Percentiles rank a stretch among this genome's conserved stretches.
phyloP scores from a whole-genome alignment of 352 stramenopile species.

The Phytophthora kernoviae region DNA sequence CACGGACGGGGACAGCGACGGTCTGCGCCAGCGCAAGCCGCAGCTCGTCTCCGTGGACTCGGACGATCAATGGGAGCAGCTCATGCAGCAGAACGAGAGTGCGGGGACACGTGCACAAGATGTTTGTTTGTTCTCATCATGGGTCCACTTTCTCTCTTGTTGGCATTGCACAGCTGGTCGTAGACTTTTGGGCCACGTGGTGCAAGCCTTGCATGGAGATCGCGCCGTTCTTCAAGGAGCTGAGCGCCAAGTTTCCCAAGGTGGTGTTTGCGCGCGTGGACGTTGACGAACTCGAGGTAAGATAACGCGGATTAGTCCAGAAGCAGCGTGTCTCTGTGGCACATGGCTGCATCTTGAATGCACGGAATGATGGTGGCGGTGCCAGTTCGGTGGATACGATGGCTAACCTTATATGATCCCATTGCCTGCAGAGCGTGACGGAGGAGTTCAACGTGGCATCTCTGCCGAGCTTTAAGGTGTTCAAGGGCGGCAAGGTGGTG shows the following conservation, averaged over 20 bases:
- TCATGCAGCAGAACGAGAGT: slow-evolving; percentile 53
- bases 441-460: slow-evolving; percentile 70
- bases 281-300: slow-evolving; percentile 74
- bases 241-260: slow-evolving; percentile 59
- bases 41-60: slow-evolving; percentile 52
- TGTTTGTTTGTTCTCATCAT: neutral
- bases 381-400: neutral
- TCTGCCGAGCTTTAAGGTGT: slow-evolving; percentile 95
- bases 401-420: neutral
- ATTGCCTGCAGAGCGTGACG: slow-evolving; percentile 51
- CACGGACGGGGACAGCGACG: slow-evolving; percentile 11
- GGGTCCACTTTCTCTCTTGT: slow-evolving; percentile 5
- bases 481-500: slow-evolving; percentile 88
- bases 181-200: slow-evolving; percentile 89
- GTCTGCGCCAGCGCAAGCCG: slow-evolving; percentile 67
- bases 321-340: neutral
- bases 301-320: neutral
- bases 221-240: slow-evolving; percentile 71
- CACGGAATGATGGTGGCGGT: neutral
- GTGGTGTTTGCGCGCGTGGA: slow-evolving; percentile 80
- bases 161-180: slow-evolving; percentile 55
- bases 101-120: slow-evolving; percentile 27
- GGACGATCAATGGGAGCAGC: slow-evolving; percentile 55
- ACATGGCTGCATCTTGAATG: no score
- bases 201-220: slow-evolving; percentile 85